phyloP scores from a whole-genome alignment of 257 asterid species.

The Rubia yunnanensis region DNA sequence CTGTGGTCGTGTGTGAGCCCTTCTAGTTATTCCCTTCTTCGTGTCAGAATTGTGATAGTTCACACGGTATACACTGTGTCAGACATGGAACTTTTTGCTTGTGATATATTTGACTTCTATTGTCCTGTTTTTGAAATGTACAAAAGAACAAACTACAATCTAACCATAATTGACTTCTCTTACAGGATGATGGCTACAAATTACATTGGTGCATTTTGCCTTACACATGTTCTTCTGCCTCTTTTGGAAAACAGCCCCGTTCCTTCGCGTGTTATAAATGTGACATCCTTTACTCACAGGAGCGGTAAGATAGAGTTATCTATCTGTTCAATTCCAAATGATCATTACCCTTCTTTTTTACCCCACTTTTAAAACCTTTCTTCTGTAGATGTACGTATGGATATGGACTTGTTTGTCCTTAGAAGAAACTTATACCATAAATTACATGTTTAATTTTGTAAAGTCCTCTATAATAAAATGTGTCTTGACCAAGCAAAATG shows the following conservation, averaged over 20 bases:
- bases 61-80: neutral
- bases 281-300: constrained; percentile 87
- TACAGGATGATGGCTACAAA: constrained; percentile 88
- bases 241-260: constrained; percentile 60
- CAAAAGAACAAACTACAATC: neutral
- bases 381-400: neutral
- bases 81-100: neutral
- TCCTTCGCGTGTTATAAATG: constrained; percentile 79
- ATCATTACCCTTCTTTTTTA: neutral
- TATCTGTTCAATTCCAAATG: neutral
- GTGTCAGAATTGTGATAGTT: neutral
- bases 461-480: no score
- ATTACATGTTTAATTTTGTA: neutral
- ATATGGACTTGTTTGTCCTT: neutral
- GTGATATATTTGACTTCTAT: neutral
- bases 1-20: neutral
- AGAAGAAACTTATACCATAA: neutral
- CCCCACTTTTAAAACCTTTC: neutral
- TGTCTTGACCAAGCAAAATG: neutral
- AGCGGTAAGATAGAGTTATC: constrained; percentile 39
- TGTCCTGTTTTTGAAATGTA: neutral
- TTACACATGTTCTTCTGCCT: constrained; percentile 64
- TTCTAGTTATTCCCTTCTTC: neutral
- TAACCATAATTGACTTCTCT: constrained; percentile 7
- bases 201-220: constrained; percentile 77